Evolutionary conservation across 2,329 filamentous ascomycete species (phyloP).

Genomic region (Nemania bipapillata): DNA sequence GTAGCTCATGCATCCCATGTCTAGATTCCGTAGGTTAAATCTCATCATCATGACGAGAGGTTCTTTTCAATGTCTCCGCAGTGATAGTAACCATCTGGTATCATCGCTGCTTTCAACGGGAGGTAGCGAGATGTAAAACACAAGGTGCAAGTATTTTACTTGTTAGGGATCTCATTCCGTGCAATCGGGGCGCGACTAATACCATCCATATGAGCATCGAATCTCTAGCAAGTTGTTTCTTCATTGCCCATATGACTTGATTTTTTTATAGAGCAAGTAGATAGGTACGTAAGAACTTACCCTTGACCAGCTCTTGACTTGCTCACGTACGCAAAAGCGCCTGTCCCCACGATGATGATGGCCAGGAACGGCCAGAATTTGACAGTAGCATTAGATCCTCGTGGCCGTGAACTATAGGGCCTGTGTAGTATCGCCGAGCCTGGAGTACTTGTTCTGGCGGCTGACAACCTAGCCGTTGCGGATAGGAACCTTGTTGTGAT

Average conservation of each 20-base stretch:
- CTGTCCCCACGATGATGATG: conserved; percentile 61
- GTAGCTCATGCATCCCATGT: not conserved
- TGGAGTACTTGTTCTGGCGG: conserved; percentile 8
- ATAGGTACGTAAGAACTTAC: conserved; percentile 52
- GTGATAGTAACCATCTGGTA: not conserved
- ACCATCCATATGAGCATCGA: conserved; percentile 25
- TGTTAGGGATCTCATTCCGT: conserved; percentile 40
- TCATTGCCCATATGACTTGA: not conserved
- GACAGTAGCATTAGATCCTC: conserved; percentile 54
- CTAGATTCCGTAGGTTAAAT: not conserved
- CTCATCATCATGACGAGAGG: not conserved
- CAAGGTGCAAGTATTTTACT: conserved; percentile 2
- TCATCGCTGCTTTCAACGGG: not conserved
- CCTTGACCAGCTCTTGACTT: conserved; percentile 62
- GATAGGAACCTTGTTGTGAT: not conserved
- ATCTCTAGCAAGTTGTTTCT: not conserved
- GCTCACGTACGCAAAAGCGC: conserved; percentile 63
- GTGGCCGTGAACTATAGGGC: conserved; percentile 59
- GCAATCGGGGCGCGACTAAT: conserved; percentile 36
- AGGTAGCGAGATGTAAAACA: not conserved
- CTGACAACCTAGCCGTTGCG: conserved; percentile 6
- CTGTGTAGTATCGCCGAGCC: conserved; percentile 18
- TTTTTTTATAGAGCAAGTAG: not conserved
- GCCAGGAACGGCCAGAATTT: conserved; percentile 69
- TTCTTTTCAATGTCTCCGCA: not conserved